Percentiles rank a stretch among this genome's conserved stretches.
Conservation (phyloP, 2,329 filamentous ascomycete species). For the Penicillium sp. region DNA sequence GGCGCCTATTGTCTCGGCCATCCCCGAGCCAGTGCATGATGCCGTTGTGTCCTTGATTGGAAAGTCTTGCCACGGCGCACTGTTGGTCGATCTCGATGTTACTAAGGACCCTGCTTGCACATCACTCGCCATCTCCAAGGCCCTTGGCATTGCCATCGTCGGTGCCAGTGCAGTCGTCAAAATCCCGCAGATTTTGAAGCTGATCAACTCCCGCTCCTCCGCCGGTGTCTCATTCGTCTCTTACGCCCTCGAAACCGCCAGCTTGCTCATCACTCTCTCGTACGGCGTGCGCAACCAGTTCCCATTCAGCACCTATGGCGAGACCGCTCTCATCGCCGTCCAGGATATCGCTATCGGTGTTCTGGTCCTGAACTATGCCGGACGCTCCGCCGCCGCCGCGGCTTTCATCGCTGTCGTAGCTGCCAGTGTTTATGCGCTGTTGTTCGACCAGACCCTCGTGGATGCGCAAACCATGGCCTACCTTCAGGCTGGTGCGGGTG, state of each 20-base stretch:
- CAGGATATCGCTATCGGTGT: conserved; percentile 91
- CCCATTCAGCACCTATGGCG: conserved; percentile 95
- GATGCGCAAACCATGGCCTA: conserved; percentile 67
- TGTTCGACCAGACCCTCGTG: conserved; percentile 62
- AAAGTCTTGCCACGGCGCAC: conserved; percentile 76
- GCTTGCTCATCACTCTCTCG: conserved; percentile 83
- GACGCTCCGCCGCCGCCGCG: conserved; percentile 66
- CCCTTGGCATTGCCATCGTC: conserved; percentile 89
- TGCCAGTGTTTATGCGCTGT: conserved; percentile 67
- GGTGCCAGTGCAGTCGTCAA: conserved; percentile 89
- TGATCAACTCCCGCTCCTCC: conserved; percentile 75
- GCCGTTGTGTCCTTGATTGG: conserved; percentile 78
- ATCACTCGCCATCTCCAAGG: conserved; percentile 89
- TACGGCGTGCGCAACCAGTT: conserved; percentile 92
- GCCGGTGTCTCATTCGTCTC: conserved; percentile 84
- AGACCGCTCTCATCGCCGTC: conserved; percentile 85
- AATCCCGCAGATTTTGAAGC: conserved; percentile 93
- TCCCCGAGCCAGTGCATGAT: conserved; percentile 73
- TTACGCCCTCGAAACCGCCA: conserved; percentile 86
- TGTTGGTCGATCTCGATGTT: conserved; percentile 79
- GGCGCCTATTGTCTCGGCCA: conserved; percentile 67
- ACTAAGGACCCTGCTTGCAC: conserved; percentile 74
- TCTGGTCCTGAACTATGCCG: conserved; percentile 80
- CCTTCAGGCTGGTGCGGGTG: conserved; percentile 80
- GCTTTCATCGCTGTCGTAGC: conserved; percentile 77